These are phyloP conservation scores for Cicer cuneatum DNA, from an alignment of 306 rosid genomes.

Conservation along the genomic window DNA sequence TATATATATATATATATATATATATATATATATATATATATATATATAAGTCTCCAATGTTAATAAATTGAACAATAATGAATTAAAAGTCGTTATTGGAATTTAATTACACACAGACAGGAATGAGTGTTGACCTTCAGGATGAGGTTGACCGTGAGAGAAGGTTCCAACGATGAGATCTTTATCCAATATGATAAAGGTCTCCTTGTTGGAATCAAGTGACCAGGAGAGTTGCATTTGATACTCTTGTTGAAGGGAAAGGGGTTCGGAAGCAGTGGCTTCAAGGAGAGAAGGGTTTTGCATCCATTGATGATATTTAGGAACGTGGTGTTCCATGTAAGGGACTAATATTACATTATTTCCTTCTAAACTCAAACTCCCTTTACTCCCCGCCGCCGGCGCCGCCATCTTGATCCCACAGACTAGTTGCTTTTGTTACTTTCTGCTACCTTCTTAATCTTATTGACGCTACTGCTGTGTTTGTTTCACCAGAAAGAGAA, in stretches of 20 bases:
- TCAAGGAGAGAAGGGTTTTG: constrained; percentile 76
- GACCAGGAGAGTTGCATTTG: constrained; percentile 92
- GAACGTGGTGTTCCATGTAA: constrained; percentile 82
- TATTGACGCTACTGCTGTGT: too few species aligned
- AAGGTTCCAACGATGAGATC: constrained; percentile 65
- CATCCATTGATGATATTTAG: constrained; percentile 89
- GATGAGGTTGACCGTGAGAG: constrained; percentile 71
- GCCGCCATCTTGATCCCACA: constrained; percentile 10
- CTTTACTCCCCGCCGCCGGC: constrained; percentile 38
- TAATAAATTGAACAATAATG: not conserved
- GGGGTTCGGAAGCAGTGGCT: constrained; percentile 92
- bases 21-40: too few species aligned
- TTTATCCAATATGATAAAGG: constrained; percentile 81
- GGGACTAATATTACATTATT: constrained; percentile 74
- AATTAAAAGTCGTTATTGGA: not conserved
- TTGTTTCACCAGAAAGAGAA: too few species aligned
- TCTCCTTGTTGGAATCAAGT: constrained; percentile 77
- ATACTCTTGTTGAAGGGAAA: constrained; percentile 77
- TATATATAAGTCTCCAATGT: constrained; percentile 36
- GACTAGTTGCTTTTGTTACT: too few species aligned
- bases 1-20: too few species aligned
- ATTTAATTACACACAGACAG: too few species aligned
- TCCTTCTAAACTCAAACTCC: constrained; percentile 70
- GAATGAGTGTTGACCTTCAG: constrained; percentile 56
- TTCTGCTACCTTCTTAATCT: too few species aligned